Percentiles rank a stretch among this genome's conserved stretches.
Evolutionary conservation across 768 basidiomycete genomes (phyloP).

Genomic region (Fomitopsis pulvina): DNA sequence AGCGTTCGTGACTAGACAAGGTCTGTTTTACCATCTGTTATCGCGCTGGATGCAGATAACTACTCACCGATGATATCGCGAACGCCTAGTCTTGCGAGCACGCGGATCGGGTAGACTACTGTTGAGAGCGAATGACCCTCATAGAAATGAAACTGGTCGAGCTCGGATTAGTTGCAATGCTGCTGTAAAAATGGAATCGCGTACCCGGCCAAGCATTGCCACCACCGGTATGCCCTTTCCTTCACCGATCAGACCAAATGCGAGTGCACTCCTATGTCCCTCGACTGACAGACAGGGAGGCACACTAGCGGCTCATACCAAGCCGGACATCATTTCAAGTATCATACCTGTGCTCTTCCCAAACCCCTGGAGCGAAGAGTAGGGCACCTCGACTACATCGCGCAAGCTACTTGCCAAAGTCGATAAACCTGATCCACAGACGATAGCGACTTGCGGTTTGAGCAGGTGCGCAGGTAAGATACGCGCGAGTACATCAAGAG

Average conservation of each 20-base stretch:
- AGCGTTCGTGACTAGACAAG: constrained; percentile 73
- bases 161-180: background rate
- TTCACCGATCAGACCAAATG: constrained; percentile 70
- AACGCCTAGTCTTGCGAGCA: constrained; percentile 74
- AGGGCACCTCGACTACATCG: constrained; percentile 54
- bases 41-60: background rate
- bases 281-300: constrained; percentile 57
- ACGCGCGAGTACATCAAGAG: constrained; percentile 20
- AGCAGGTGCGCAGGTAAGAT: constrained; percentile 33
- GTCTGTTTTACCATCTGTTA: background rate
- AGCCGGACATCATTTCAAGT: background rate
- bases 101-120: constrained; percentile 72
- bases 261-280: constrained; percentile 78
- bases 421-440: constrained; percentile 82
- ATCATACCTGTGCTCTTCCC: constrained; percentile 65
- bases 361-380: constrained; percentile 67
- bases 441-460: constrained; percentile 69
- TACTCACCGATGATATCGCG: constrained; percentile 66
- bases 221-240: constrained; percentile 71
- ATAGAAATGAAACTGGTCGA: constrained; percentile 70
- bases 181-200: constrained; percentile 15
- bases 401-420: constrained; percentile 61
- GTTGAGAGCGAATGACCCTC: constrained; percentile 71
- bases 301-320: no score
- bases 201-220: constrained; percentile 82